These are phyloP conservation scores for Neonectria magnoliae DNA, from an alignment of 2,329 filamentous ascomycete genomes.

Conservation along the genomic window DNA sequence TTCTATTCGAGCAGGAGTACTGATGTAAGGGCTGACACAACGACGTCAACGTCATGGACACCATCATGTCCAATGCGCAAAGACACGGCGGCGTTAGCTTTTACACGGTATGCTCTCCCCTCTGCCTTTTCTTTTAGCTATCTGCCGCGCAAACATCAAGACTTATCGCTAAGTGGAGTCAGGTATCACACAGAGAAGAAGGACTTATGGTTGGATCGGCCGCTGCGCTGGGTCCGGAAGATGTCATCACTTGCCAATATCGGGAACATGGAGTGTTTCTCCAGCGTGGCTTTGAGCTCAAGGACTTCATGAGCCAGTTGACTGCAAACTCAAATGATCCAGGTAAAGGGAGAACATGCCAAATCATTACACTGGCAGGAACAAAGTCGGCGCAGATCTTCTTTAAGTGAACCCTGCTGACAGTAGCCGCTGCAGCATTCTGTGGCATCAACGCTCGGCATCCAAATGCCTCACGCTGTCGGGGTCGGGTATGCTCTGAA, in stretches of 20 bases:
- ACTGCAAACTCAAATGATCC: conserved; percentile 83
- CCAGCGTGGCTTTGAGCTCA: conserved; percentile 83
- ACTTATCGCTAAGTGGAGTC: too few species aligned
- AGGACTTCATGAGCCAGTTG: conserved; percentile 89
- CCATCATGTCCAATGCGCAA: conserved; percentile 94
- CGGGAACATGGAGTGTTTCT: conserved; percentile 87
- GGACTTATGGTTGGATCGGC: conserved; percentile 81
- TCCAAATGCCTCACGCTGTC: conserved; percentile 83
- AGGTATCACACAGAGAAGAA: too few species aligned
- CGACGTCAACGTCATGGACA: conserved; percentile 77
- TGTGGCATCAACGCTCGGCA: conserved; percentile 79
- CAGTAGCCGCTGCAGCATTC: conserved; percentile 65
- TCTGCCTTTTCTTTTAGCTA: too few species aligned
- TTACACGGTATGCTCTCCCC: conserved; percentile 72
- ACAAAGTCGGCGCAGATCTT: too few species aligned
- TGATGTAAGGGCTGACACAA: too few species aligned
- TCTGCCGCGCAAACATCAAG: too few species aligned
- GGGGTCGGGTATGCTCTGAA: conserved; percentile 85
- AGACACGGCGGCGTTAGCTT: conserved; percentile 86
- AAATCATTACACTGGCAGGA: conserved; percentile 82
- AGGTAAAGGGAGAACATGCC: conserved; percentile 87
- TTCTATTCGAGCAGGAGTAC: too few species aligned
- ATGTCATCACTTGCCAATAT: conserved; percentile 91
- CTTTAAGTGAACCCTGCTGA: too few species aligned
- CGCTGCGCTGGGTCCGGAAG: conserved; percentile 75